Evolutionary conservation across 768 basidiomycete genomes (phyloP).

Genomic region (Nidularia pulvinata): DNA sequence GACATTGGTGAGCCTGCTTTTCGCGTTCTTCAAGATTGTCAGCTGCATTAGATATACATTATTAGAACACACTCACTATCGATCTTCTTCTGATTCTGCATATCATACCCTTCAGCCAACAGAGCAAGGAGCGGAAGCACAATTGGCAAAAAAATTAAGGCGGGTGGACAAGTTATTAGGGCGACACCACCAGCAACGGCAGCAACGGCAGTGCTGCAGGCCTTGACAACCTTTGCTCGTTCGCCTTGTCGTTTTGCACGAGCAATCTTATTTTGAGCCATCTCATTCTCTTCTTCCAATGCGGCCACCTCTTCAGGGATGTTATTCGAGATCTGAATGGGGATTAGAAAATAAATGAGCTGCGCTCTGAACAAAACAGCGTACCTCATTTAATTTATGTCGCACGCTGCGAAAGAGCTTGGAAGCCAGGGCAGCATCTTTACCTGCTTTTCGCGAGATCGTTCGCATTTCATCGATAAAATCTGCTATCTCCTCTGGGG

Average conservation of each 20-base stretch:
- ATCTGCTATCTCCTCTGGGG: not conserved
- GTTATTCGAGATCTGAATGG: not conserved
- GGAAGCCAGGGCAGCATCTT: not conserved
- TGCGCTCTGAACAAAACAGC: not conserved
- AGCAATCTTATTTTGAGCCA: not conserved
- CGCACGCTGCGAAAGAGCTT: not conserved
- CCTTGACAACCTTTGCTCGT: constrained; percentile 8
- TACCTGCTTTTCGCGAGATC: not conserved
- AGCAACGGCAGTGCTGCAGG: constrained; percentile 6
- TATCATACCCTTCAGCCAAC: constrained; percentile 9
- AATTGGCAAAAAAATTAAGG: constrained; percentile 11
- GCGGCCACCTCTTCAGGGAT: not conserved
- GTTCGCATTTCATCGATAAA: constrained; percentile 1
- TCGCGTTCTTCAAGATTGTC: not conserved
- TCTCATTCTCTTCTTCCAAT: not conserved
- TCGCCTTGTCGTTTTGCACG: constrained; percentile 5
- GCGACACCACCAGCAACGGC: constrained; percentile 11
- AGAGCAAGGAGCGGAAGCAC: constrained; percentile 11
- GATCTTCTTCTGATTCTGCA: constrained; percentile 3
- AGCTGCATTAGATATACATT: not conserved
- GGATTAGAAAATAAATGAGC: not conserved
- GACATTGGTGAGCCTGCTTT: not conserved
- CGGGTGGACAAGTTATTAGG: constrained; percentile 9
- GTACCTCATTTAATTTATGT: not conserved
- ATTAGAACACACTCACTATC: constrained; percentile 5